phyloP scores from a whole-genome alignment of 1,139 yeast genomes.

The Kodamaea ohmeri region DNA sequence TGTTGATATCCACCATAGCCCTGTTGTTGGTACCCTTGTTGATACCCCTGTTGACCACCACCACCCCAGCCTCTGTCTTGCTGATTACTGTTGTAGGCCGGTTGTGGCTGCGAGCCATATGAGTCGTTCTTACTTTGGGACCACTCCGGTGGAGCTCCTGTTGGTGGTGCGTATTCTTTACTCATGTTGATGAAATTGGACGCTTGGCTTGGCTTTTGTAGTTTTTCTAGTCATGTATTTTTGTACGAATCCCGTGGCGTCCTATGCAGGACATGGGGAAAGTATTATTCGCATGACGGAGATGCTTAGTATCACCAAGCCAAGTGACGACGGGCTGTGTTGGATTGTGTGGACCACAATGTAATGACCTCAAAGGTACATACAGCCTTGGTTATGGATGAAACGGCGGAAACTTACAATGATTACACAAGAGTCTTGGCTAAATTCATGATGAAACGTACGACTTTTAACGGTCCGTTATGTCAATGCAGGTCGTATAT shows the following conservation, averaged over 20 bases:
- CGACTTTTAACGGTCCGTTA: no score
- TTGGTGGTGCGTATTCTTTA: slow-evolving; percentile 31
- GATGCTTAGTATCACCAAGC: neutral
- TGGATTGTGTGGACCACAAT: no score
- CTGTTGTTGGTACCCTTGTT: slow-evolving; percentile 25
- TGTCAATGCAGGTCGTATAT: no score
- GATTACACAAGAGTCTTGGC: no score
- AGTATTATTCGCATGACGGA: neutral
- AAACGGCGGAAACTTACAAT: no score
- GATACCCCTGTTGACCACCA: slow-evolving; percentile 31
- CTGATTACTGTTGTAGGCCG: slow-evolving; percentile 26
- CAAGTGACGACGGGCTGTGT: neutral
- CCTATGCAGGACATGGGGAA: slow-evolving; percentile 7
- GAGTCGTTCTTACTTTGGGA: slow-evolving; percentile 18
- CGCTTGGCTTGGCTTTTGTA: slow-evolving; percentile 1
- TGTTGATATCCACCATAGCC: slow-evolving; percentile 23
- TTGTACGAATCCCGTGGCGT: neutral
- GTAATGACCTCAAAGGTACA: no score
- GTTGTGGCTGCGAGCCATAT: slow-evolving; percentile 38
- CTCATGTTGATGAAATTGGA: slow-evolving; percentile 11
- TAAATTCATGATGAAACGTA: no score
- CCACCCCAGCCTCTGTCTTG: slow-evolving; percentile 34
- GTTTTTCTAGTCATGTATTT: slow-evolving; percentile 5
- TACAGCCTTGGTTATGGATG: no score
- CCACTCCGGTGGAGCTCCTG: slow-evolving; percentile 51